Evolutionary conservation across 2,329 filamentous ascomycete genomes (phyloP).

Genomic region (Fusarium austroafricanum): DNA sequence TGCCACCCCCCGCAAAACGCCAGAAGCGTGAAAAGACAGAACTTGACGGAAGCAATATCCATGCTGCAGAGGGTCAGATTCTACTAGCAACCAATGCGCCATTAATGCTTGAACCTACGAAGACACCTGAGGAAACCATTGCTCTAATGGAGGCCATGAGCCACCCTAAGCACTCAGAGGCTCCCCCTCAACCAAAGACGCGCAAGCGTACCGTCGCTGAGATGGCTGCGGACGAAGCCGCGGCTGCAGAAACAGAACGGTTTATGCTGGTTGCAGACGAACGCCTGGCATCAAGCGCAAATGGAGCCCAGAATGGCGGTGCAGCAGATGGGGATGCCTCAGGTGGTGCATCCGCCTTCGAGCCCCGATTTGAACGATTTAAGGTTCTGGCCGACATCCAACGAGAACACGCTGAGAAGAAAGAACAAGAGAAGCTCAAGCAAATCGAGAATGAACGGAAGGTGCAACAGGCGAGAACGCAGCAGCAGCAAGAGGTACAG

Average conservation of each 20-base stretch:
- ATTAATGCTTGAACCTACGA: slow-evolving; percentile 81
- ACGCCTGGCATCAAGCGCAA: slow-evolving; percentile 71
- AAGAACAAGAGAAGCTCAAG: slow-evolving; percentile 78
- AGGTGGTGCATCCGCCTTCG: slow-evolving; percentile 78
- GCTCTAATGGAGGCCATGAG: slow-evolving; percentile 76
- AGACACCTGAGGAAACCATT: slow-evolving; percentile 75
- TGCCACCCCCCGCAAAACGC: slow-evolving; percentile 72
- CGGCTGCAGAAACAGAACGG: slow-evolving; percentile 87
- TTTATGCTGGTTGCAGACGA: slow-evolving; percentile 96
- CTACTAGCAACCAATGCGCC: slow-evolving; percentile 78
- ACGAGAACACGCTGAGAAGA: slow-evolving; percentile 79
- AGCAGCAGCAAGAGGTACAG: slow-evolving; percentile 58
- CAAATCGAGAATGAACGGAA: slow-evolving; percentile 70
- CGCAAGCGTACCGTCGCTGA: slow-evolving; percentile 95
- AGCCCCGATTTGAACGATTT: slow-evolving; percentile 89
- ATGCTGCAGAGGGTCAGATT: slow-evolving; percentile 81
- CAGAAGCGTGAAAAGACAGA: slow-evolving; percentile 79
- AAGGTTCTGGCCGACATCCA: slow-evolving; percentile 91
- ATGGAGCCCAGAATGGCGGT: slow-evolving; percentile 66
- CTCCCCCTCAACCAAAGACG: slow-evolving; percentile 85
- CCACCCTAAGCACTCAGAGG: slow-evolving; percentile 81
- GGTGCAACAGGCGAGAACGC: slow-evolving; percentile 57
- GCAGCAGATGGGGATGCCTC: slow-evolving; percentile 79
- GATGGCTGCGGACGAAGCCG: slow-evolving; percentile 92
- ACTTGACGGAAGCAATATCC: slow-evolving; percentile 78